Percentiles rank a stretch among this genome's conserved stretches.
These are phyloP conservation scores for Fusarium sp. DNA, from an alignment of 2,329 filamentous ascomycete species.

Conservation along the genomic window DNA sequence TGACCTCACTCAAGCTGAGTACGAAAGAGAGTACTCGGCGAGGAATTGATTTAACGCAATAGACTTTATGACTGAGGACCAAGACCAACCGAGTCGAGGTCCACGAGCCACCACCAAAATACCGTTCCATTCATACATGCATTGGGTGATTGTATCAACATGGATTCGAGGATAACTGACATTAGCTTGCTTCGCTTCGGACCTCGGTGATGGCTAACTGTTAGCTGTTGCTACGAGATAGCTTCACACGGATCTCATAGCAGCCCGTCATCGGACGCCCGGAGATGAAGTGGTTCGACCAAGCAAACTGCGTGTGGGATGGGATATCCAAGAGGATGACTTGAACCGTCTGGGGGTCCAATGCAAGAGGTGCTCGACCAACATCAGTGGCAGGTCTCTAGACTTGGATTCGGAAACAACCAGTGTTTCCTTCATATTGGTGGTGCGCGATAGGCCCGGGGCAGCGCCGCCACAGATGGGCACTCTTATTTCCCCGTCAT, in stretches of 20 bases:
- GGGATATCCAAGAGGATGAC: conserved; percentile 9
- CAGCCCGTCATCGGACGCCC: conserved; percentile 30
- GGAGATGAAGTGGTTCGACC: conserved; percentile 29
- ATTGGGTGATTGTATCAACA: conserved; percentile 27
- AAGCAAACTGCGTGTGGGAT: conserved; percentile 11
- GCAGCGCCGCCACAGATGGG: conserved; percentile 14
- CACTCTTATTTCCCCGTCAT: conserved; percentile 28
- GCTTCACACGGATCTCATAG: not conserved
- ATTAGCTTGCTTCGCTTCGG: conserved; percentile 1
- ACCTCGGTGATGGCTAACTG: not conserved
- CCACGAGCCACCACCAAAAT: conserved; percentile 42
- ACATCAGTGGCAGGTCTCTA: conserved; percentile 3
- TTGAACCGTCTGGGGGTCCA: conserved; percentile 10
- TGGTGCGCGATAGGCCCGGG: conserved; percentile 1
- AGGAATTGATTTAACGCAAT: conserved; percentile 39
- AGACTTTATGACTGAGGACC: conserved; percentile 46
- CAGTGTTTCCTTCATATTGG: conserved; percentile 23
- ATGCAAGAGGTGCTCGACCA: conserved; percentile 13
- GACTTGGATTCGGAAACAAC: conserved; percentile 16
- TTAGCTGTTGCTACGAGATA: conserved; percentile 6
- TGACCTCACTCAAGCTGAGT: conserved; percentile 14
- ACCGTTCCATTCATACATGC: conserved; percentile 15
- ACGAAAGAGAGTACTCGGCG: conserved; percentile 27
- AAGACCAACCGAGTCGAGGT: conserved; percentile 46
- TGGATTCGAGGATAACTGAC: conserved; percentile 10